These are phyloP conservation scores for Ceratobasidium papillatum DNA, from an alignment of 1,284 basidiomycete genomes.

Conservation along the genomic window DNA sequence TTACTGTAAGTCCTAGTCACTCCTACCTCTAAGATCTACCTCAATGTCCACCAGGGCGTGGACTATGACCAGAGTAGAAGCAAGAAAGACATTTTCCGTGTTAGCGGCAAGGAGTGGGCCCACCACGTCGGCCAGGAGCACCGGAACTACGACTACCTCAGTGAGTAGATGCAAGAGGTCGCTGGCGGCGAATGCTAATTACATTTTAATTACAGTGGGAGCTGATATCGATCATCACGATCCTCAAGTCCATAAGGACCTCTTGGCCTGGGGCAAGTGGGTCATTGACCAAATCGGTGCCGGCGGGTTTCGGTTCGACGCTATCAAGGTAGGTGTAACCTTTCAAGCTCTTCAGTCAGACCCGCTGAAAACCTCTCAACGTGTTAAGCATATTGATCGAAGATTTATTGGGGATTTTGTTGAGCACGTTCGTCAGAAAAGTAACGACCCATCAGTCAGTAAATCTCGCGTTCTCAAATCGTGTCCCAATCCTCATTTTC, in stretches of 20 bases:
- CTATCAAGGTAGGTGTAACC: constrained; percentile 55
- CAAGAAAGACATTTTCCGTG: constrained; percentile 59
- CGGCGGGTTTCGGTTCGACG: constrained; percentile 62
- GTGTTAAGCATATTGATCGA: constrained; percentile 53
- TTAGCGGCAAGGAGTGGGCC: constrained; percentile 64
- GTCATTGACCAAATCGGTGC: constrained; percentile 60
- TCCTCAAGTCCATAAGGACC: constrained; percentile 56
- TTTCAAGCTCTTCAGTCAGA: too few relatives aligned
- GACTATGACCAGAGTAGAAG: constrained; percentile 62
- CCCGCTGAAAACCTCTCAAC: not conserved
- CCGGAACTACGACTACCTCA: constrained; percentile 57
- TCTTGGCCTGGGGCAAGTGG: constrained; percentile 64
- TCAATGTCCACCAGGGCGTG: constrained; percentile 51
- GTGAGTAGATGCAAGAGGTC: constrained; percentile 46
- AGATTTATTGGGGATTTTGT: constrained; percentile 63
- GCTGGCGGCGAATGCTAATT: too few relatives aligned
- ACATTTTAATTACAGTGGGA: constrained; percentile 48
- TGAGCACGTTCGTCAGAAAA: constrained; percentile 58
- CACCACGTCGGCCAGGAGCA: constrained; percentile 54
- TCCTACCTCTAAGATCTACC: not conserved
- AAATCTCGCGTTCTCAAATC: not conserved
- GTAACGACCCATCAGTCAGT: constrained; percentile 50
- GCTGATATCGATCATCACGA: constrained; percentile 61
- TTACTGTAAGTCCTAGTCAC: constrained; percentile 48
- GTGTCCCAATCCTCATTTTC: not conserved